Base-by-base conservation (phyloP, 805 yeast genomes). In the Kazachstania bromeliacearum region DNA sequence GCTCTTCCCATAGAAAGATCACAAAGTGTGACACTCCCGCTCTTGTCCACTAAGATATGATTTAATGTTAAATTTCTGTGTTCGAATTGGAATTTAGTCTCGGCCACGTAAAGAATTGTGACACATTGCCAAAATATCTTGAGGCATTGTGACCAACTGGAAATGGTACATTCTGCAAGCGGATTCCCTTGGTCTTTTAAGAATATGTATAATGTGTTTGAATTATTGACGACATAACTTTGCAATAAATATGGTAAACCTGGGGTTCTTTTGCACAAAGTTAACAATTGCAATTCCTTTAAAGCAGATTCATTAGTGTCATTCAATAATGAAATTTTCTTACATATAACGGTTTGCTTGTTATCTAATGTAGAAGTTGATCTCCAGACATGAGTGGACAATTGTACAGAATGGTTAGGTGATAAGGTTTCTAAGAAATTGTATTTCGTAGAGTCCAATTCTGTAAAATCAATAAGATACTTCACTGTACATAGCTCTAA, bases 21-120 rank as follows among this genome's bases (percentile, higher is more conserved):
- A 40, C 77, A 73, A 6, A 80, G 48, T 9, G 72, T 69, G 4
- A 74, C 74, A 38, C 62, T 63, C 12, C 56, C 54, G 6, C 47
- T 40, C 10, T 46, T 44, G 34, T 64, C 64, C 13, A 80, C 60
- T 12, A 77, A 59, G 36, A 80, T 62, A 48, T 80, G 80, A 9
- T 79, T 78, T 68, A 80, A 67, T 42, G 77, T 80, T 40, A 81
- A 55, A 53, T 80, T 84, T 32, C 89, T 64, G 48, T 81, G 89
- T 55, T 80, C 88, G 55, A 79, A 79, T 41, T 68, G 63, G 40
- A 62, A 60, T 25, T 59, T 50, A 12, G 60, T 53, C 53, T 81
- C 87, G 1, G 75, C 79, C 7, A 56, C 57, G 18, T 71, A 67
- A 18, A 80, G 55, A 4, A 65, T 55, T n/a, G 60, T 53, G 2